Percentiles rank a stretch among this genome's conserved stretches.
These are phyloP conservation scores for Apiospora arundinis DNA, from an alignment of 2,329 filamentous ascomycete species.

Conservation along the genomic window DNA sequence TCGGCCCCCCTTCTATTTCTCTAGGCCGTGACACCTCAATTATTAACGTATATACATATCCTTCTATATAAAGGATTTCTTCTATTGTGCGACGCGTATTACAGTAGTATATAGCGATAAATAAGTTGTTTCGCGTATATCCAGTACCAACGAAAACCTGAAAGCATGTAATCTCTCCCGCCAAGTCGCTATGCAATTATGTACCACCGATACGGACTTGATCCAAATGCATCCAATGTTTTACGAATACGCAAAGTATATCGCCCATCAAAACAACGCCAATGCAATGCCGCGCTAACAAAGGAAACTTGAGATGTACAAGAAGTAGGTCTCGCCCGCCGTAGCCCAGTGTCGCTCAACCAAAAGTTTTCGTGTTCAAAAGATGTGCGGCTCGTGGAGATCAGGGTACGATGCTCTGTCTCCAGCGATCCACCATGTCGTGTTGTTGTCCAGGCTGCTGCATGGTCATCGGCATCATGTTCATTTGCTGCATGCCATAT, in stretches of 20 bases:
- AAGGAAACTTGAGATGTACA: neutral
- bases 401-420: constrained; percentile 39
- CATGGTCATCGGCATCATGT: constrained; percentile 30
- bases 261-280: constrained; percentile 12
- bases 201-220: neutral
- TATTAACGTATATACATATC: constrained; percentile 1
- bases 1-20: neutral
- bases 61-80: neutral
- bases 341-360: neutral
- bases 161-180: neutral
- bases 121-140: constrained; percentile 5
- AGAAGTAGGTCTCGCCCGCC: neutral
- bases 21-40: neutral
- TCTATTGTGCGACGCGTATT: neutral
- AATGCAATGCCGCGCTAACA: constrained; percentile 10
- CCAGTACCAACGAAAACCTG: neutral
- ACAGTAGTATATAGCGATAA: constrained; percentile 3
- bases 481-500: constrained; percentile 28
- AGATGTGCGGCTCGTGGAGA: neutral
- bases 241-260: neutral
- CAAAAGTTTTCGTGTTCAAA: neutral
- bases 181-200: constrained; percentile 13
- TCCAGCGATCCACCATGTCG: constrained; percentile 42
- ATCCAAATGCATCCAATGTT: neutral
- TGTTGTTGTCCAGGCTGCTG: constrained; percentile 38